Conservation (phyloP, 768 basidiomycete genomes). For the Termitomyces sp. region DNA sequence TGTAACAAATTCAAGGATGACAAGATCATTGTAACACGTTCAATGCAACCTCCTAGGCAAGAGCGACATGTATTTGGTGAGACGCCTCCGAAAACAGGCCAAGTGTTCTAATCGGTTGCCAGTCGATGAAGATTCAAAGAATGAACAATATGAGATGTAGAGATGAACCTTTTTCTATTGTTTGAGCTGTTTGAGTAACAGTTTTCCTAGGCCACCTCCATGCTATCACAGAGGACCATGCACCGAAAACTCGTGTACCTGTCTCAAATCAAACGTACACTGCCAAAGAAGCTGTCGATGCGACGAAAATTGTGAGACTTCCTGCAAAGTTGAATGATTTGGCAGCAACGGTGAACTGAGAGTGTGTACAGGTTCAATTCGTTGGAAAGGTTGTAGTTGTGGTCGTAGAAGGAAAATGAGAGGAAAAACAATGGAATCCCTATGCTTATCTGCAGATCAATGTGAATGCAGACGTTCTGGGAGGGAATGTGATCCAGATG, state of each 20-base stretch:
- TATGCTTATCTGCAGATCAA: slow-evolving; percentile 13
- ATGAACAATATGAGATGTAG: slow-evolving; percentile 4
- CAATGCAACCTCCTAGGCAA: not conserved
- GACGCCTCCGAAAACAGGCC: not conserved
- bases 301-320: slow-evolving; percentile 16
- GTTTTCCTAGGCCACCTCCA: slow-evolving; percentile 25
- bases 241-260: slow-evolving; percentile 35
- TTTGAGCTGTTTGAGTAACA: not conserved
- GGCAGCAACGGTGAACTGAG: not conserved
- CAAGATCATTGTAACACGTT: not conserved
- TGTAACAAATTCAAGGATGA: slow-evolving; percentile 6
- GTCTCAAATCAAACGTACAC: slow-evolving; percentile 33
- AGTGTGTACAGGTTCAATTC: slow-evolving; percentile 31
- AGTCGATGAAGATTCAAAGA: slow-evolving; percentile 6
- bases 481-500: slow-evolving; percentile 53
- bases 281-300: slow-evolving; percentile 52
- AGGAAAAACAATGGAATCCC: slow-evolving; percentile 6
- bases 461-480: slow-evolving; percentile 35
- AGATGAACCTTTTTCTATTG: not conserved
- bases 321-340: too few species aligned
- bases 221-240: slow-evolving; percentile 52
- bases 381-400: slow-evolving; percentile 42
- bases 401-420: slow-evolving; percentile 19
- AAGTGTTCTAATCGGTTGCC: not conserved
- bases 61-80: not conserved